These are phyloP conservation scores for Populus tomentosa DNA, from an alignment of 441 rosid species.

Conservation along the genomic window DNA sequence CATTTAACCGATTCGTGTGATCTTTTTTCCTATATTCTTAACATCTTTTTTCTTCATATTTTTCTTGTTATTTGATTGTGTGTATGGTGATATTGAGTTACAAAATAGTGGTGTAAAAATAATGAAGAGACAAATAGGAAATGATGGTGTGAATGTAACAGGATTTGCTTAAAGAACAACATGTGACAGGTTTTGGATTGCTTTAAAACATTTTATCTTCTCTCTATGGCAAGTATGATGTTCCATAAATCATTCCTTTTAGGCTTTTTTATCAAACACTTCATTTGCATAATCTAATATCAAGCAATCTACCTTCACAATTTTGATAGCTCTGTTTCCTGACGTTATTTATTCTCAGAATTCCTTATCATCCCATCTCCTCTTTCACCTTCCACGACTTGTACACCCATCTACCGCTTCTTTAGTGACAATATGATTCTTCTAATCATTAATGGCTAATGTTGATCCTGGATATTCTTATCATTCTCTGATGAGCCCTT, in stretches of 20 bases:
- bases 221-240: neutral
- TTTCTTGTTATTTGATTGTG: slow-evolving; percentile 34
- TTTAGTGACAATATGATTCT: too few species aligned
- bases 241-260: neutral
- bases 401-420: too few species aligned
- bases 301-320: too few species aligned
- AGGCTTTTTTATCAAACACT: too few species aligned
- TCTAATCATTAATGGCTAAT: too few species aligned
- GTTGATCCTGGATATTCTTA: too few species aligned
- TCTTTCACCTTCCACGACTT: too few species aligned
- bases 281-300: too few species aligned
- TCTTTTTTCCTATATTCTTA: slow-evolving; percentile 24
- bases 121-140: slow-evolving; percentile 26
- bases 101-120: slow-evolving; percentile 35
- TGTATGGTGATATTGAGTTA: slow-evolving; percentile 35
- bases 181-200: neutral
- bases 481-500: too few species aligned
- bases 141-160: slow-evolving; percentile 28
- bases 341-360: too few species aligned
- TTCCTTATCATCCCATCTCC: too few species aligned
- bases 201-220: neutral
- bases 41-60: slow-evolving; percentile 13
- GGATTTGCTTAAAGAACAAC: neutral
- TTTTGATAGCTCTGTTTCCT: too few species aligned
- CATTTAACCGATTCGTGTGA: slow-evolving; percentile 96